A percentile compares a stretch with the other conserved stretches of the same genome.
These are phyloP conservation scores for Cladophialophora immunda DNA, from an alignment of 2,329 filamentous ascomycete genomes.

Conservation along the genomic window DNA sequence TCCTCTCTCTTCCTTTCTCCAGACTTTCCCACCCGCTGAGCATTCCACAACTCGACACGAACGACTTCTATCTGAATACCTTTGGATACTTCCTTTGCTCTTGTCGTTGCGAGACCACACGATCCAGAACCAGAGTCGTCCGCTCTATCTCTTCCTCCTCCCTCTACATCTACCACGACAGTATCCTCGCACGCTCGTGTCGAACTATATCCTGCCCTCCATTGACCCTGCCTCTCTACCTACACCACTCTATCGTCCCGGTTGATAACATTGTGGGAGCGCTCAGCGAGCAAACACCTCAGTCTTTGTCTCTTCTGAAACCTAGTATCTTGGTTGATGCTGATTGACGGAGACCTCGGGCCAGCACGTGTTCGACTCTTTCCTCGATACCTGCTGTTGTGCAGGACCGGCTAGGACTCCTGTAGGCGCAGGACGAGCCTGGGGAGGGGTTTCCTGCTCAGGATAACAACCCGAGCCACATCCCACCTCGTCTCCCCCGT, in stretches of 20 bases:
- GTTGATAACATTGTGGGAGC: not conserved
- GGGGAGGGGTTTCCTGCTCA: conserved; percentile 10
- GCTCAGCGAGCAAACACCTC: not conserved
- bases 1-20: conserved; percentile 16
- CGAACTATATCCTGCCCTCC: not conserved
- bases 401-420: conserved; percentile 37
- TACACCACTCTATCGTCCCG: not conserved
- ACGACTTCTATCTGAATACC: not conserved
- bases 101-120: not conserved
- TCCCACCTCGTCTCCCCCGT: not conserved
- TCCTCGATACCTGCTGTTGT: conserved; percentile 13
- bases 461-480: not conserved
- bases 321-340: not conserved
- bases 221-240: not conserved
- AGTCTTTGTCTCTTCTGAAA: not conserved
- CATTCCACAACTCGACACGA: conserved; percentile 2
- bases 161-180: not conserved
- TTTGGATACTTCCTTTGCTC: not conserved
- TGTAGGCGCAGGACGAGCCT: conserved; percentile 36
- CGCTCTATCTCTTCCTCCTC: not conserved
- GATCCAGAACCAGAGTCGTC: not conserved
- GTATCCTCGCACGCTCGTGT: not conserved
- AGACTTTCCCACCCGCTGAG: conserved; percentile 13
- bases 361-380: not conserved
- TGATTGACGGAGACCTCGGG: not conserved